These are phyloP conservation scores for Candida quercuum DNA, from an alignment of 805 yeast species.

Conservation along the genomic window DNA sequence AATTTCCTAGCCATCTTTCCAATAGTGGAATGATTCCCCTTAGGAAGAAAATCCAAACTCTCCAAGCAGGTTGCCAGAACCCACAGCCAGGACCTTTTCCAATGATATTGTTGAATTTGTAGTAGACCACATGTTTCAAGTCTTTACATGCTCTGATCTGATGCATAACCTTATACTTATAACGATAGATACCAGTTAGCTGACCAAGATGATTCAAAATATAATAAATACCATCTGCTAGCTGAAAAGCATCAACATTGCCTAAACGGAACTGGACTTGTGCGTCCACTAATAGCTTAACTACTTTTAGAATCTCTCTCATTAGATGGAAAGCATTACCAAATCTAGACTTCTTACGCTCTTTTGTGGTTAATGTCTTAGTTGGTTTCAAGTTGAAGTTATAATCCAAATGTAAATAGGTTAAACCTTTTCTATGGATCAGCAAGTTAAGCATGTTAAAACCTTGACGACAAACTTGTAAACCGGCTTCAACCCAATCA, in stretches of 20 bases:
- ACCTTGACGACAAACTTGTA: constrained; percentile 91
- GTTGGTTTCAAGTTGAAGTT: constrained; percentile 96
- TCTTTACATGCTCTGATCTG: constrained; percentile 96
- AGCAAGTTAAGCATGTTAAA: constrained; percentile 86
- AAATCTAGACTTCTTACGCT: constrained; percentile 89
- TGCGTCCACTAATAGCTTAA: constrained; percentile 84
- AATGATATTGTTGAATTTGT: constrained; percentile 74
- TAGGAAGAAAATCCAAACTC: constrained; percentile 89
- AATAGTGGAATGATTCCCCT: constrained; percentile 88
- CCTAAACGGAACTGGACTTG: constrained; percentile 91
- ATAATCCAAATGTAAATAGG: constrained; percentile 90
- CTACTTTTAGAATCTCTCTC: constrained; percentile 80
- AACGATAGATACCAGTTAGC: constrained; percentile 91
- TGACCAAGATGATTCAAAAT: constrained; percentile 92
- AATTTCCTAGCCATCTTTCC: constrained; percentile 93
- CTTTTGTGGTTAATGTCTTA: constrained; percentile 92
- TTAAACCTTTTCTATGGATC: constrained; percentile 85
- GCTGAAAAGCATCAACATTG: constrained; percentile 84
- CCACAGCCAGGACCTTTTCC: constrained; percentile 99
- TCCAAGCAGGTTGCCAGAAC: constrained; percentile 99
- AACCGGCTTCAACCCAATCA: constrained; percentile 98
- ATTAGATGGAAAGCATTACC: constrained; percentile 95
- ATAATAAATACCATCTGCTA: constrained; percentile 93
- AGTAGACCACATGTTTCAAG: constrained; percentile 84
- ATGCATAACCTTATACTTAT: constrained; percentile 97